Evolutionary conservation across 75 land plant species (phyloP).

Genomic region (Larix kaempferi): DNA sequence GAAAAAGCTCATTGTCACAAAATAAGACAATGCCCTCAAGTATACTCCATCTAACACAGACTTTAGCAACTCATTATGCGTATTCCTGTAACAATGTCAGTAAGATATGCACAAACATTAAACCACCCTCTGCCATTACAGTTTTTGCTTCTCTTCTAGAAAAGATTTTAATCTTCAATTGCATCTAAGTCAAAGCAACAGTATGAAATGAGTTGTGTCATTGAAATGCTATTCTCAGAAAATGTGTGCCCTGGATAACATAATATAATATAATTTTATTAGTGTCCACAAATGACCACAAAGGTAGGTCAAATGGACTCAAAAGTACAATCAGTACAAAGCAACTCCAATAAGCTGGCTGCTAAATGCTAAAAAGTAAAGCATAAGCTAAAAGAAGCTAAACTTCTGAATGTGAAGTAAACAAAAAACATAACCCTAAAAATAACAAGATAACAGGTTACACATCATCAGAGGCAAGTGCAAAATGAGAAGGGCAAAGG

Average conservation of each 20-base stretch:
- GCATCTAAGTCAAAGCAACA: neutral
- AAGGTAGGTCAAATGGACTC: too few relatives aligned
- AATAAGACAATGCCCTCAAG: neutral
- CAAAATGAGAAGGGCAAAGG: too few relatives aligned
- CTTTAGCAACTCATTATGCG: neutral
- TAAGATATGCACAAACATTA: neutral
- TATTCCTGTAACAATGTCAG: neutral
- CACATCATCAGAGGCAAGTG: too few relatives aligned
- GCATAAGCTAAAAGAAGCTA: too few relatives aligned
- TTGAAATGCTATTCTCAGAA: neutral
- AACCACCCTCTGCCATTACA: neutral
- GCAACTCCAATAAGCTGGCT: too few relatives aligned
- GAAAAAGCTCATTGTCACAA: constrained; percentile 9
- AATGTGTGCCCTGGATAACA: neutral
- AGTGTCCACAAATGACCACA: too few relatives aligned
- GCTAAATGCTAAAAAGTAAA: too few relatives aligned
- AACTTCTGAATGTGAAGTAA: too few relatives aligned
- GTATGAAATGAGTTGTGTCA: neutral
- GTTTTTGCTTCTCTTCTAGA: neutral
- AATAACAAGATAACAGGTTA: too few relatives aligned
- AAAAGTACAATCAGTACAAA: too few relatives aligned
- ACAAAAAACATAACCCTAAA: too few relatives aligned
- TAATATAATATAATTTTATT: neutral
- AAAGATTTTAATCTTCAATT: neutral
- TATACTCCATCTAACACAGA: neutral